Evolutionary conservation across 306 rosid species (phyloP).

Genomic region (Prinsepia uniflora): DNA sequence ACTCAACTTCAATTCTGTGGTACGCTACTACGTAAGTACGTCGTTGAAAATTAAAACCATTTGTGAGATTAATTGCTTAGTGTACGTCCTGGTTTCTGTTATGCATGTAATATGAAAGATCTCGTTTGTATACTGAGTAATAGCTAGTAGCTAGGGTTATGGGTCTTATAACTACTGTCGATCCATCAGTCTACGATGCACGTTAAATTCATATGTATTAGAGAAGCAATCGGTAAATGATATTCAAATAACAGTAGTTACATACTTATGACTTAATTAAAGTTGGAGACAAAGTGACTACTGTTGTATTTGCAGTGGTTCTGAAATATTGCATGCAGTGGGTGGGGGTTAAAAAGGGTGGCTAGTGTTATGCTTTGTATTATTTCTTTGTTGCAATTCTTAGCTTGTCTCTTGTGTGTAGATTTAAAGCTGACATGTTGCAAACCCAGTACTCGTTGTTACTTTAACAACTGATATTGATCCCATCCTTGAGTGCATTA

Average conservation of each 20-base stretch:
- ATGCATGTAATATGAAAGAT: constrained; percentile 26
- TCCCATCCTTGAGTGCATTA: neutral
- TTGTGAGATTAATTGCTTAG: constrained; percentile 4
- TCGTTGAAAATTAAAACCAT: too few relatives aligned
- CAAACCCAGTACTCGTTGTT: constrained; percentile 7
- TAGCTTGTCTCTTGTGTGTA: constrained; percentile 18
- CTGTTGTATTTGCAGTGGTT: too few relatives aligned
- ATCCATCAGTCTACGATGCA: too few relatives aligned
- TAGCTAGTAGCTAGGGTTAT: constrained; percentile 8
- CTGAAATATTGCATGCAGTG: constrained; percentile 8
- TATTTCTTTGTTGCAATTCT: neutral
- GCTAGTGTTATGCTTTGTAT: neutral
- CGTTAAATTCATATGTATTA: too few relatives aligned
- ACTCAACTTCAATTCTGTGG: too few relatives aligned
- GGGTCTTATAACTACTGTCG: constrained; percentile 5
- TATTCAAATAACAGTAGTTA: too few relatives aligned
- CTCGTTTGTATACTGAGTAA: constrained; percentile 35
- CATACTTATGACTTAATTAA: too few relatives aligned
- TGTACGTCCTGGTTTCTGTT: constrained; percentile 26
- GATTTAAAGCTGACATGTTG: constrained; percentile 29
- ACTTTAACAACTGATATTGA: neutral
- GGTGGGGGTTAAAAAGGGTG: too few relatives aligned
- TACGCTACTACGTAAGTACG: too few relatives aligned
- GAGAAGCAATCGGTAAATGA: too few relatives aligned
- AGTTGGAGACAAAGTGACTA: too few relatives aligned